phyloP scores from a whole-genome alignment of 2,329 filamentous ascomycete genomes.

The Aspergillus bombycis region DNA sequence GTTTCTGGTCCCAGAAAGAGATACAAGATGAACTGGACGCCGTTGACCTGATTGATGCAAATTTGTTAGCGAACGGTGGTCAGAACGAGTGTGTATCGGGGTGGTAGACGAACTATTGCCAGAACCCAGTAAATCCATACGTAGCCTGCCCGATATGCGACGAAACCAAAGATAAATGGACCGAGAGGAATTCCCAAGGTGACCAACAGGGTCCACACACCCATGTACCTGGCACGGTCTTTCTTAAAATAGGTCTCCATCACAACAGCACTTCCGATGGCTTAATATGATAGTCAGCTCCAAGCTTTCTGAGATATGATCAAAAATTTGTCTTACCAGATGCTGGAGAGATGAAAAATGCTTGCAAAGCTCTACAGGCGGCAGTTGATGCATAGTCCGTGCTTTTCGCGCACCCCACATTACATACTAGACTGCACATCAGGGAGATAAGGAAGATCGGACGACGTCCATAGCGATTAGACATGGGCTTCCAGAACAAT shows the following conservation, averaged over 20 bases:
- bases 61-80: slow-evolving; percentile 16
- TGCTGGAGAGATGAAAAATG: slow-evolving; percentile 61
- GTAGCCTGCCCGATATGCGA: slow-evolving; percentile 57
- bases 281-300: slow-evolving; percentile 22
- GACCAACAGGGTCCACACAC: slow-evolving; percentile 59
- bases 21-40: slow-evolving; percentile 59
- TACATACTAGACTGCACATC: slow-evolving; percentile 54
- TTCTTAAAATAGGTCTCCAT: slow-evolving; percentile 62
- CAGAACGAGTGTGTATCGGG: slow-evolving; percentile 5
- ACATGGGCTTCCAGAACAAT: slow-evolving; percentile 60
- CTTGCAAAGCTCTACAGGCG: slow-evolving; percentile 55
- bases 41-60: slow-evolving; percentile 51
- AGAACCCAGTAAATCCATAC: slow-evolving; percentile 64
- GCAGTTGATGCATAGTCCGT: slow-evolving; percentile 54
- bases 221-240: slow-evolving; percentile 59
- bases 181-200: slow-evolving; percentile 53
- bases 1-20: slow-evolving; percentile 60
- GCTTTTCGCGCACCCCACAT: slow-evolving; percentile 58
- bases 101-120: slow-evolving; percentile 52
- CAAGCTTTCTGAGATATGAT: too few species aligned
- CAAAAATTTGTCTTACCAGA: slow-evolving; percentile 25
- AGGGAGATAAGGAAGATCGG: slow-evolving; percentile 59
- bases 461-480: slow-evolving; percentile 57
- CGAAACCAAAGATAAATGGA: slow-evolving; percentile 45
- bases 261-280: slow-evolving; percentile 61